Base-by-base conservation (phyloP, 2,329 filamentous ascomycete genomes). In the Colletotrichum viniferum region DNA sequence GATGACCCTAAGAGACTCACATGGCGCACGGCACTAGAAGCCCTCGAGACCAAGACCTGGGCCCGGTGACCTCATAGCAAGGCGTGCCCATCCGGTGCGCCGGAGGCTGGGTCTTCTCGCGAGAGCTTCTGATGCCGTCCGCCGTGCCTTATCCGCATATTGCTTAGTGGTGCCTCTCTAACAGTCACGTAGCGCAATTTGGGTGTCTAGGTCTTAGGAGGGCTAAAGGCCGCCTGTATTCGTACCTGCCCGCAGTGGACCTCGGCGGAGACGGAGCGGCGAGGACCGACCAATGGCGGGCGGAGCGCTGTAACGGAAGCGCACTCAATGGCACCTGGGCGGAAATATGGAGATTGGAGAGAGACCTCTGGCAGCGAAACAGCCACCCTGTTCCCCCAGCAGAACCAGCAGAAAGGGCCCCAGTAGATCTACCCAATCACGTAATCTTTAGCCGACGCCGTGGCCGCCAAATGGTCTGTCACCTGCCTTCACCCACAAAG, bases 281-380 rank as follows among this genome's bases (percentile, higher is more conserved):
- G 62, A 63, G 52, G 28, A 16, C 55, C 48, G 56, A 56, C 74
- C 76, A 77, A 77, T 77, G 26, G 55, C 26, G 64, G 43, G 10
- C 24, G 12, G 48, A 65, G 66, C 76, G 76, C 76, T 77, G 76
- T 69, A 77, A 76, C 74, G 76, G 76, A 77, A 76, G 69, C 21
- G 43, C 64, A 26, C 43, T 48, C 52, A 71, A 62, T 74, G 66
- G 66, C 38, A 68, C 69, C 58, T 43, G 60, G 48, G 67, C 76
- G 73, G 76, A 71, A 71, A 69, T 73, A 77, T 73, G 73, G 76
- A 76, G 73, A 61, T 55, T 34, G 63, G 69, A 71, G 58, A 52
- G 18, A 48, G 43, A 21, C 43, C 43, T 64, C 65, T 56, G 60
- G 52, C 70, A 65, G 69, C 65, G 73, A 73, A 77, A 77, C 74